Evolutionary conservation across 2,329 filamentous ascomycete genomes (phyloP).

Genomic region (Endothia cerciana): DNA sequence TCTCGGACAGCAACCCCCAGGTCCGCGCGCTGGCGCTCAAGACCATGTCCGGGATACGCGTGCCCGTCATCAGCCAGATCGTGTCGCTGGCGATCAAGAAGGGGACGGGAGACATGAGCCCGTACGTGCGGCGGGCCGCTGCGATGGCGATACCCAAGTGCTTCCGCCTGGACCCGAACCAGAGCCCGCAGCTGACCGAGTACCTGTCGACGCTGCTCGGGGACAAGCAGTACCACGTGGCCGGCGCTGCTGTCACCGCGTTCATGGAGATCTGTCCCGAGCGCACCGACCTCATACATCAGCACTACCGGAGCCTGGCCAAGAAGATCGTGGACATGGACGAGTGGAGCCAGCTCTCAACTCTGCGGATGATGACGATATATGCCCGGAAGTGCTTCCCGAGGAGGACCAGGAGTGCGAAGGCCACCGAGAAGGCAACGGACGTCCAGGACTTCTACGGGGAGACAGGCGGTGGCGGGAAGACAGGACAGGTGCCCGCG

Average conservation of each 20-base stretch:
- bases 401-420: conserved; percentile 62
- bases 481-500: conserved; percentile 58
- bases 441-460: conserved; percentile 80
- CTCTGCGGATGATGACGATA: conserved; percentile 76
- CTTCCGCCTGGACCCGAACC: conserved; percentile 85
- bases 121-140: conserved; percentile 88
- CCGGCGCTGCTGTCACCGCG: conserved; percentile 86
- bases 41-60: conserved; percentile 96
- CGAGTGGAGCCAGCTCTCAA: conserved; percentile 93
- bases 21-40: conserved; percentile 89
- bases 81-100: conserved; percentile 95
- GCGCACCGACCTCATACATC: conserved; percentile 84
- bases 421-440: conserved; percentile 42
- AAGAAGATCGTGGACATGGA: conserved; percentile 98
- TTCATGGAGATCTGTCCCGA: conserved; percentile 91
- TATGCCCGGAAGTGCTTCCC: conserved; percentile 92
- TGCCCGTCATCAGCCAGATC: conserved; percentile 97
- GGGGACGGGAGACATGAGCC: conserved; percentile 90
- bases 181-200: conserved; percentile 81
- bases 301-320: conserved; percentile 82
- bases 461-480: conserved; percentile 56
- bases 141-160: conserved; percentile 95
- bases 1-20: conserved; percentile 89
- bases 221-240: conserved; percentile 96
- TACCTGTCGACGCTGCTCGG: conserved; percentile 78